Conservation (phyloP, 257 asterid species). For the Solanum gracilifrons region DNA sequence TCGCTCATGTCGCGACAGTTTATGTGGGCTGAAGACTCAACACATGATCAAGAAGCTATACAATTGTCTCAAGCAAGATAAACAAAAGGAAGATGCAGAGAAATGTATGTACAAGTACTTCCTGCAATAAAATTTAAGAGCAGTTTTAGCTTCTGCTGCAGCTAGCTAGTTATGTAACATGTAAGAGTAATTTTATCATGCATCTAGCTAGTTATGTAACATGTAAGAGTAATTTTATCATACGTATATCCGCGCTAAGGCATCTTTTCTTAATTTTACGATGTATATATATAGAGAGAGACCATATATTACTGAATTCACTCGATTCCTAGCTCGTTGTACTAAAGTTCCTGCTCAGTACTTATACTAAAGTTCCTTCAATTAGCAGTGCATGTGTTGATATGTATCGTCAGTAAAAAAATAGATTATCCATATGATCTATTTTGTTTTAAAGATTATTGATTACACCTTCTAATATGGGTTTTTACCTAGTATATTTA, state of each 20-base stretch:
- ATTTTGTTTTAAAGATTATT: background rate
- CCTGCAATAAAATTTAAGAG: background rate
- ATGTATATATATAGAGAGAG: background rate
- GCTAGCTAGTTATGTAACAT: background rate
- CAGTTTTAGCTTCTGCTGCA: background rate
- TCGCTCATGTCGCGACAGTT: constrained; percentile 39
- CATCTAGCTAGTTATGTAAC: background rate
- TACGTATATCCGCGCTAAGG: background rate
- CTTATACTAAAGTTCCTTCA: background rate
- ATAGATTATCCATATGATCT: background rate
- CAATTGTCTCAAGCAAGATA: constrained; percentile 79
- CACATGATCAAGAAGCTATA: constrained; percentile 71
- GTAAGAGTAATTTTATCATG: background rate
- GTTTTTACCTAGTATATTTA: background rate
- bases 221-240: background rate
- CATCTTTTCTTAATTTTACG: background rate
- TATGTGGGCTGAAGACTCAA: constrained; percentile 69
- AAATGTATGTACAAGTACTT: background rate
- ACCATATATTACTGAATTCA: background rate
- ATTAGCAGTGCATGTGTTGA: background rate
- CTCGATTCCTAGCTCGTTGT: background rate
- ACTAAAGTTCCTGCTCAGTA: no score
- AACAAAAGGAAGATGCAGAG: background rate
- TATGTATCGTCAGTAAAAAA: background rate
- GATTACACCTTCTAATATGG: background rate